These are phyloP conservation scores for Microthlaspi erraticum DNA, from an alignment of 345 rosid genomes.

Conservation along the genomic window DNA sequence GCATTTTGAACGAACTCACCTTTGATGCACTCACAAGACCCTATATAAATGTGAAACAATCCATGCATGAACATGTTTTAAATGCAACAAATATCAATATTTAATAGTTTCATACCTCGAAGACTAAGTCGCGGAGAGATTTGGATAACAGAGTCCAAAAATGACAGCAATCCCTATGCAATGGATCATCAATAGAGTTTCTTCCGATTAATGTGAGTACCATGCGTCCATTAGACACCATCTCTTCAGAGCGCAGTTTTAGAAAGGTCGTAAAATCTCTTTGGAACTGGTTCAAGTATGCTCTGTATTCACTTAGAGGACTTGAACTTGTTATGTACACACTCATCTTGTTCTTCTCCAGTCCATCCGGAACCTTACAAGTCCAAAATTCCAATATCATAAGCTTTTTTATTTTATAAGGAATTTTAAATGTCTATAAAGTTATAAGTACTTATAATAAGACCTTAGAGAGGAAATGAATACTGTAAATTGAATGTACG, in stretches of 20 bases:
- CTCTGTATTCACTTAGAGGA: conserved; percentile 42
- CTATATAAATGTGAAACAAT: conserved; percentile 17
- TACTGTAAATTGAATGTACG: conserved; percentile 48
- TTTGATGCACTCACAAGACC: conserved; percentile 45
- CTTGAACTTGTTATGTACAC: conserved; percentile 48
- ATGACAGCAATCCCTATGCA: conserved; percentile 42
- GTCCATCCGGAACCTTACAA: conserved; percentile 42
- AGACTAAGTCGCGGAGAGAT: conserved; percentile 44
- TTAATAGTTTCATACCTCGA: conserved; percentile 38
- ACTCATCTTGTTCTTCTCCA: conserved; percentile 35
- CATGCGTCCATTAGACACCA: conserved; percentile 51
- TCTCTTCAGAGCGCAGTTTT: conserved; percentile 49
- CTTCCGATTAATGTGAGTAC: conserved; percentile 50
- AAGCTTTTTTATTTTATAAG: conserved; percentile 3
- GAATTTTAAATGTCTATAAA: background rate
- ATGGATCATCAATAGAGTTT: conserved; percentile 34
- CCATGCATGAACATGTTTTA: background rate
- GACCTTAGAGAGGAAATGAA: conserved; percentile 54
- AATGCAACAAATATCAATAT: background rate
- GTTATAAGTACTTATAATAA: background rate
- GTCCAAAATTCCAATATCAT: background rate
- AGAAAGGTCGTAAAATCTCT: conserved; percentile 54
- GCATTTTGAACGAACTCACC: conserved; percentile 48
- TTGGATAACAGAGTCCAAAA: conserved; percentile 43
- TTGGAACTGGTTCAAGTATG: conserved; percentile 53